Evolutionary conservation across 2,329 filamentous ascomycete species (phyloP).

Genomic region (Aspergillus udagawae): DNA sequence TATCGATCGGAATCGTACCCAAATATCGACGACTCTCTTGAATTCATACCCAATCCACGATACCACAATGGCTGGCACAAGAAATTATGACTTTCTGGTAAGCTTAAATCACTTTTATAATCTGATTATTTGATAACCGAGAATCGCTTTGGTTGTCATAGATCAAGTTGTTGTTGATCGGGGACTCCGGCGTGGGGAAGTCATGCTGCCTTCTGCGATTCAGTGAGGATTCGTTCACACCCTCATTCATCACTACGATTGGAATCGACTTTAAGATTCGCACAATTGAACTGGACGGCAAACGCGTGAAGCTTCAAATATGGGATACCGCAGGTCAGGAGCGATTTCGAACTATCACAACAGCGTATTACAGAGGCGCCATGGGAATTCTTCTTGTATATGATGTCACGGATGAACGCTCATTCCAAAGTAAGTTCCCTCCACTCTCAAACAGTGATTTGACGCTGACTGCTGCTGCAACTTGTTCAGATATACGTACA

Average conservation of each 20-base stretch:
- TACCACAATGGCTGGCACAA: conserved; percentile 78
- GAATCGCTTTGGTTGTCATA: conserved; percentile 36
- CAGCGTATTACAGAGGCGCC: conserved; percentile 95
- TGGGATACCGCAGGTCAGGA: conserved; percentile 99
- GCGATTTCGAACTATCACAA: conserved; percentile 97
- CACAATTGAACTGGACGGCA: conserved; percentile 97
- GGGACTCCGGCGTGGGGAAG: conserved; percentile 94
- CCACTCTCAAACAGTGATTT: not conserved
- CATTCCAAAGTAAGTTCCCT: conserved; percentile 78
- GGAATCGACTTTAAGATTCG: conserved; percentile 99
- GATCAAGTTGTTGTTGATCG: conserved; percentile 97
- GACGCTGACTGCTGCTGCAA: conserved; percentile 10
- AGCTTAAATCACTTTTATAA: conserved; percentile 25
- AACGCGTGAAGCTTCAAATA: conserved; percentile 98
- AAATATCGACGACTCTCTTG: not conserved
- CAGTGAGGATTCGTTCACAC: conserved; percentile 96
- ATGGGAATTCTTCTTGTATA: conserved; percentile 98
- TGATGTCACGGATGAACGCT: conserved; percentile 94
- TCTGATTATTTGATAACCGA: conserved; percentile 14
- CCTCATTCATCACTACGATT: conserved; percentile 97
- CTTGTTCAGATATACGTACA: conserved; percentile 79
- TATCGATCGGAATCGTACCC: not conserved
- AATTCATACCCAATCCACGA: not conserved
- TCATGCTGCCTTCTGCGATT: conserved; percentile 95
- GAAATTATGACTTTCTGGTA: conserved; percentile 99